A percentile compares a stretch with the other conserved stretches of the same genome.
phyloP scores from a whole-genome alignment of 371 early-diverging fungal species.

The Rhizomucor miehei region DNA sequence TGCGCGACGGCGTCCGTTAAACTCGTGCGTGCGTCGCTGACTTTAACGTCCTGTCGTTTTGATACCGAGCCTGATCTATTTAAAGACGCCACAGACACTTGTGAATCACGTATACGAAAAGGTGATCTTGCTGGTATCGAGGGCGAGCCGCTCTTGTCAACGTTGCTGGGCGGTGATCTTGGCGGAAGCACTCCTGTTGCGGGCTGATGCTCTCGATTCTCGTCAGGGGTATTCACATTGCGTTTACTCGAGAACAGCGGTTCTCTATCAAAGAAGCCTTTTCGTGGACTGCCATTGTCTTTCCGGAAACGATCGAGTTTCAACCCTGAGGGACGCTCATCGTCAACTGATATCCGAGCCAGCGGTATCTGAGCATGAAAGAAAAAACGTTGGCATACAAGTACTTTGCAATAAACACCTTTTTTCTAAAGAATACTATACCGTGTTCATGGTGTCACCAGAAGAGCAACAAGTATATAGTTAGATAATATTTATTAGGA shows the following conservation, averaged over 20 bases:
- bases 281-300: background rate
- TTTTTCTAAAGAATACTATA: too few relatives aligned
- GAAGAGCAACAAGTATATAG: too few relatives aligned
- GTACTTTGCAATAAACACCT: too few relatives aligned
- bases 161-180: too few relatives aligned
- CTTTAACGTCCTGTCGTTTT: background rate
- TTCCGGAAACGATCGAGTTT: conserved; percentile 15
- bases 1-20: conserved; percentile 26
- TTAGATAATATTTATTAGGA: too few relatives aligned
- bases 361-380: conserved; percentile 13
- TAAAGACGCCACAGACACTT: background rate
- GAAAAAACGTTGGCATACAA: too few relatives aligned
- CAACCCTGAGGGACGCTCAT: conserved; percentile 23
- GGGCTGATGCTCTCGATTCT: too few relatives aligned
- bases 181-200: too few relatives aligned
- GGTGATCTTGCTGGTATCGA: conserved; percentile 40
- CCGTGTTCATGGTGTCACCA: too few relatives aligned
- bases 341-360: conserved; percentile 19
- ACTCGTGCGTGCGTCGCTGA: conserved; percentile 13
- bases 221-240: too few relatives aligned
- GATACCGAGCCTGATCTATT: background rate
- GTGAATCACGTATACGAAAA: conserved; percentile 40
- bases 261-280: background rate
- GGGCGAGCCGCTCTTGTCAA: conserved; percentile 16
- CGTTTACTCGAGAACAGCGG: background rate